Evolutionary conservation across 2,329 filamentous ascomycete species (phyloP).

Genomic region (Sclerotinia trifoliorum): DNA sequence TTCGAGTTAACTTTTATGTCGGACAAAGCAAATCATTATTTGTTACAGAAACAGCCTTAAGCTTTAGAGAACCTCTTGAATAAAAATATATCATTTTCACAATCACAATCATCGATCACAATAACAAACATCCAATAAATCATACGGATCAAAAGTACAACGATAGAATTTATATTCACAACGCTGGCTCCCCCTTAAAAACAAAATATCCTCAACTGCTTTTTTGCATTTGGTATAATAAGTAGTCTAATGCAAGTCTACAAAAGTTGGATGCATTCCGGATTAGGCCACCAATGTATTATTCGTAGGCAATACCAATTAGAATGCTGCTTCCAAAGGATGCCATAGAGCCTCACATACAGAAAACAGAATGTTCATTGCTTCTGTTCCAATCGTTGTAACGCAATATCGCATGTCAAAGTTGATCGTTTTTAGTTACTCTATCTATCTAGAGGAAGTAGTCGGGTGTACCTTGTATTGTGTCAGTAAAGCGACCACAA

Average conservation of each 20-base stretch:
- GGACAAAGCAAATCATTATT: background rate
- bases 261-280: constrained; percentile 29
- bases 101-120: background rate
- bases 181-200: background rate
- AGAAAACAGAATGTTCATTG: constrained; percentile 33
- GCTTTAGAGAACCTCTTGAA: background rate
- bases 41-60: background rate
- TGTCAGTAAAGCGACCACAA: constrained; percentile 22
- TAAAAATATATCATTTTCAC: background rate
- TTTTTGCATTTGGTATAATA: constrained; percentile 37
- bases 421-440: constrained; percentile 19
- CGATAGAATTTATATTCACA: constrained; percentile 8
- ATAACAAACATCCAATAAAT: background rate
- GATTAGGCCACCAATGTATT: constrained; percentile 20
- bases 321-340: constrained; percentile 26
- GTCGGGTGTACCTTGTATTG: constrained; percentile 71
- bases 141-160: background rate
- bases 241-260: constrained; percentile 39
- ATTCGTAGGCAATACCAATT: constrained; percentile 21
- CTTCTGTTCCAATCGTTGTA: constrained; percentile 27
- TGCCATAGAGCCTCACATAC: constrained; percentile 28
- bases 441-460: constrained; percentile 81
- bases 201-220: constrained; percentile 18
- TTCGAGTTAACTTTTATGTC: background rate
- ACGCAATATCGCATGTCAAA: constrained; percentile 22